Conservation (phyloP, 2,329 filamentous ascomycete genomes). For the Aspergillus aculeatinus region DNA sequence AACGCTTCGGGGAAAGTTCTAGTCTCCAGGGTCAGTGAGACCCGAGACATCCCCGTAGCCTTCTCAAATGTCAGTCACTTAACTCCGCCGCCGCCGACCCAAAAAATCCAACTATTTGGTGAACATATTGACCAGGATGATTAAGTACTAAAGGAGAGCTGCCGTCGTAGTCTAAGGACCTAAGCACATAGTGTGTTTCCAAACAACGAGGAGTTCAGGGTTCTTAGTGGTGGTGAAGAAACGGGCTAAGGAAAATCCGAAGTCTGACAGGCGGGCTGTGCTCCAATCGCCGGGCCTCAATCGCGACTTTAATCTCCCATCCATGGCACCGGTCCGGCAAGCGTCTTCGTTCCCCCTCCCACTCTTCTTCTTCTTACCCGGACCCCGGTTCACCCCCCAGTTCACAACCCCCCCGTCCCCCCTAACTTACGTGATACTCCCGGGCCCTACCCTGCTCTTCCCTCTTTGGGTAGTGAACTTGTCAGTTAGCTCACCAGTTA, state of each 20-base stretch:
- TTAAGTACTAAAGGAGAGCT: background rate
- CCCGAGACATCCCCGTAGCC: background rate
- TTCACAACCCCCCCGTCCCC: background rate
- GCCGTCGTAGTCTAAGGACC: background rate
- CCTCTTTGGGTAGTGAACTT: background rate
- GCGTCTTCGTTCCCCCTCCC: background rate
- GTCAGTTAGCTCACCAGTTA: background rate
- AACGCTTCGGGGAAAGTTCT: background rate
- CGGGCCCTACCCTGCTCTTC: background rate
- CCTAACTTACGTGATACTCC: no score
- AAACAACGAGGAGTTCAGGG: background rate
- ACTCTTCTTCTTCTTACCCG: background rate
- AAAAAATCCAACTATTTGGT: background rate
- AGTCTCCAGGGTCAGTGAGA: background rate
- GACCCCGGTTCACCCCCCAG: background rate
- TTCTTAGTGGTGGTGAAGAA: background rate
- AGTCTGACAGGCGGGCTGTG: conserved; percentile 1
- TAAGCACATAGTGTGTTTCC: conserved; percentile 1
- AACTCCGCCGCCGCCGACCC: background rate
- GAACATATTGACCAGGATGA: background rate
- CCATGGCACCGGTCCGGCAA: background rate
- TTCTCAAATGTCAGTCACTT: background rate
- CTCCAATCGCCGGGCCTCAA: background rate
- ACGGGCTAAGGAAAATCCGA: conserved; percentile 1
- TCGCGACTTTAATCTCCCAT: conserved; percentile 7